Evolutionary conservation across 495 filamentous ascomycete species (phyloP), one percentile per base, ranked within the genome.

Genomic region (Hypoxylon fuscum): DNA sequence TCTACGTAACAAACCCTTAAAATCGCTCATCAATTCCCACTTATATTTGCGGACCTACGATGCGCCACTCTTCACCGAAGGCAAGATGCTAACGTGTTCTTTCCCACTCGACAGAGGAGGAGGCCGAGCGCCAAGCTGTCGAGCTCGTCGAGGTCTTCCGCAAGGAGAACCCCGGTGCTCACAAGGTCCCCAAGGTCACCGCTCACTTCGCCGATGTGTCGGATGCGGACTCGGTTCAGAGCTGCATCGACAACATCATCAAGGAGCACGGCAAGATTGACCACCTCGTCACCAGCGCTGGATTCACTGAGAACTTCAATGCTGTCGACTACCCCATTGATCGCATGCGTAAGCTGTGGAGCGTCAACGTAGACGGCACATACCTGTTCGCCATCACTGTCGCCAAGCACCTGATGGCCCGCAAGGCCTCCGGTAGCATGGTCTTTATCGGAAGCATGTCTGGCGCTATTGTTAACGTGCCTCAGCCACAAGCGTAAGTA

Each of bases 371-470:
- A 0, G 89, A 98, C 62, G 95, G 95, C 11, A 96, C 94, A 15
- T 97, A 96, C 64, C 77, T 96, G 17, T 96, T 93, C 71, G 91
- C 94, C 1, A 88, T 85, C 10, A 88, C 84, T 17, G 87, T 96
- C 14, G 94, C 94, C 12, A 89, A 90, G 72, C 93, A 98, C 65
- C 75, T 98, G 57, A 94, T 97, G 87, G 87, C 86, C 65, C 85
- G 91, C 60, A 85, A 91, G 62, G 79, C 81, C 12, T 80, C 84
- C 3, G 94, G 95, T 4, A 93, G 88, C 76, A 91, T 98, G 74
- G 90, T 97, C 57, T 91, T 97, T 79, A 96, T 97, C 64, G 93
- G 92, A 12, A 92, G 88, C 82, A 97, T 98, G 95, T 92, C 88
- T 27, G 93, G 92, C 37, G 75, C 87, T 31, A 91, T 97, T 62